phyloP scores from a whole-genome alignment of 2,329 filamentous ascomycete species.

The Intubia oerlemansii region DNA sequence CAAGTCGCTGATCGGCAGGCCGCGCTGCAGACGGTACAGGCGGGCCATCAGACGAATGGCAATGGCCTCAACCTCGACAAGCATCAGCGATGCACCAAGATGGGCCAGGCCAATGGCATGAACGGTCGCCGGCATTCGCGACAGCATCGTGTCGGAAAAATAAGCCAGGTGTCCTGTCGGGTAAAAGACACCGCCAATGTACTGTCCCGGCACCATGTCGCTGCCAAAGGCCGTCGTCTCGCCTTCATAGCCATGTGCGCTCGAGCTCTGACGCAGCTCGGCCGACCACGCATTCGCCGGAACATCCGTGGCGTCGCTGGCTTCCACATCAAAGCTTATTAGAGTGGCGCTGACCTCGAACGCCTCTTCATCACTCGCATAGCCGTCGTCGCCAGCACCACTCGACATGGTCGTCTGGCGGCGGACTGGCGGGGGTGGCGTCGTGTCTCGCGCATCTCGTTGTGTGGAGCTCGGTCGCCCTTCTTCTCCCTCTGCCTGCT shows the following conservation, averaged over 20 bases:
- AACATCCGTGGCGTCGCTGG: slow-evolving; percentile 28
- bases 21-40: slow-evolving; percentile 17
- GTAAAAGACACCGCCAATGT: slow-evolving; percentile 3
- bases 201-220: neutral
- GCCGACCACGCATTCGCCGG: slow-evolving; percentile 34
- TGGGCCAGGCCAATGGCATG: slow-evolving; percentile 26
- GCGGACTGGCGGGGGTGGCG: neutral
- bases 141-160: slow-evolving; percentile 22
- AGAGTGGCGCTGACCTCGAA: slow-evolving; percentile 33
- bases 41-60: slow-evolving; percentile 23
- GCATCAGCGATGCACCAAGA: slow-evolving; percentile 19
- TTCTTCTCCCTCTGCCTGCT: neutral
- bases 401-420: slow-evolving; percentile 17
- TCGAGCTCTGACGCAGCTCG: slow-evolving; percentile 28
- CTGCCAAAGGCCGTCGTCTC: neutral
- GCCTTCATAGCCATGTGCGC: slow-evolving; percentile 1
- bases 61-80: slow-evolving; percentile 24
- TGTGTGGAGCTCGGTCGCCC: neutral
- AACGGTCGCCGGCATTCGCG: slow-evolving; percentile 24
- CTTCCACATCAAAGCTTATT: slow-evolving; percentile 40
- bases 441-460: too few relatives aligned
- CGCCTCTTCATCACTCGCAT: slow-evolving; percentile 29
- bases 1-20: slow-evolving; percentile 18
- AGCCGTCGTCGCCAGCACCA: slow-evolving; percentile 21
- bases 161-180: slow-evolving; percentile 7